These are phyloP conservation scores for Fusarium piperis DNA, from an alignment of 2,329 filamentous ascomycete species.

Conservation along the genomic window DNA sequence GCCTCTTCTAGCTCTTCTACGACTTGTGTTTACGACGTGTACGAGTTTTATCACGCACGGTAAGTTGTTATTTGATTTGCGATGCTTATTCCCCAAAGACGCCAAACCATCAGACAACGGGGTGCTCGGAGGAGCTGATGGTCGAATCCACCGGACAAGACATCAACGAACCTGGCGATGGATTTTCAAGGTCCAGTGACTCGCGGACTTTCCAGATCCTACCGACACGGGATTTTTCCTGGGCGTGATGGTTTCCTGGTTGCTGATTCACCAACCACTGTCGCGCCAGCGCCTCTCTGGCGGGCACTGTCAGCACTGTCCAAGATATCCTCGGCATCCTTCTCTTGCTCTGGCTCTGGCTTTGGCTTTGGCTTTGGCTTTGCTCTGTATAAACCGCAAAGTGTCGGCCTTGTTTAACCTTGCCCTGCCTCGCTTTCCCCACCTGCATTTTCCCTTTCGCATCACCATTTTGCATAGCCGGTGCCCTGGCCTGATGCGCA, in stretches of 20 bases:
- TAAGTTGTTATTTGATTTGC: slow-evolving; percentile 22
- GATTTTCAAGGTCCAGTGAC: background rate
- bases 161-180: background rate
- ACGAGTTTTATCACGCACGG: slow-evolving; percentile 42
- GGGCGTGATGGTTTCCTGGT: background rate
- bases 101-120: background rate
- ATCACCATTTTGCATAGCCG: background rate
- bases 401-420: background rate
- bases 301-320: background rate
- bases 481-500: background rate
- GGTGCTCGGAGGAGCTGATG: background rate
- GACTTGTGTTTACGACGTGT: slow-evolving; percentile 43
- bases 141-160: background rate
- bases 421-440: background rate
- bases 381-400: background rate
- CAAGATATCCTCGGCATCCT: background rate
- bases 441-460: background rate
- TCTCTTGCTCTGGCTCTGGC: background rate
- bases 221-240: background rate
- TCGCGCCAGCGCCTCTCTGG: background rate
- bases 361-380: background rate
- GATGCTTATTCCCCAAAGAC: background rate
- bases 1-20: slow-evolving; percentile 36
- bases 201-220: background rate
- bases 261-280: slow-evolving; percentile 19